phyloP scores from a whole-genome alignment of 148 eudicot genomes.

The Agrostemma githago region DNA sequence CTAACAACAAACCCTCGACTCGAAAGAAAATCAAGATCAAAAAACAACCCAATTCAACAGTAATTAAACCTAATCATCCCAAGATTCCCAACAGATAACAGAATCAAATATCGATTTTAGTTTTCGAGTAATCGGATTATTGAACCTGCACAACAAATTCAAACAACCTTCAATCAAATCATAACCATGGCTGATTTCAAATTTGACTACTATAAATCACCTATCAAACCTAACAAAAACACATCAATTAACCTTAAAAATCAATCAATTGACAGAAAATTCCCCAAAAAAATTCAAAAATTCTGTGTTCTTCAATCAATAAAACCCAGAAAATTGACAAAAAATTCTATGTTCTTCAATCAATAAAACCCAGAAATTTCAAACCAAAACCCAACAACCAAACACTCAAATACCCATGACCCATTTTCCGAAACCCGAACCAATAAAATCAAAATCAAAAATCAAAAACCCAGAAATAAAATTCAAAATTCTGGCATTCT shows the following conservation, averaged over 20 bases:
- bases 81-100: constrained; percentile 9
- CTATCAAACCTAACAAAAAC: not conserved
- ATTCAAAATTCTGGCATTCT: constrained; percentile 19
- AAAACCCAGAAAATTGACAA: constrained; percentile 1
- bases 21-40: not conserved
- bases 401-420: constrained; percentile 15
- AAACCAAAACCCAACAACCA: constrained; percentile 17
- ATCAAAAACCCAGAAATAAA: constrained; percentile 11
- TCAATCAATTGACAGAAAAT: not conserved
- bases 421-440: constrained; percentile 1
- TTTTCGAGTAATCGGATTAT: constrained; percentile 22
- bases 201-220: constrained; percentile 11
- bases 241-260: constrained; percentile 8
- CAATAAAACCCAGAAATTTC: constrained; percentile 10
- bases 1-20: constrained; percentile 19
- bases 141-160: constrained; percentile 29
- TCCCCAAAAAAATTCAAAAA: not conserved
- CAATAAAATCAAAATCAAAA: not conserved
- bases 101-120: constrained; percentile 17
- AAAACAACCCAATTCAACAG: constrained; percentile 12
- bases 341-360: not conserved
- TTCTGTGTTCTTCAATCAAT: not conserved
- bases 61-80: constrained; percentile 23
- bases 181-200: constrained; percentile 4
- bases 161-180: constrained; percentile 14